Evolutionary conservation across 2,329 filamentous ascomycete species (phyloP).

Genomic region (Hypoxylon sp.): DNA sequence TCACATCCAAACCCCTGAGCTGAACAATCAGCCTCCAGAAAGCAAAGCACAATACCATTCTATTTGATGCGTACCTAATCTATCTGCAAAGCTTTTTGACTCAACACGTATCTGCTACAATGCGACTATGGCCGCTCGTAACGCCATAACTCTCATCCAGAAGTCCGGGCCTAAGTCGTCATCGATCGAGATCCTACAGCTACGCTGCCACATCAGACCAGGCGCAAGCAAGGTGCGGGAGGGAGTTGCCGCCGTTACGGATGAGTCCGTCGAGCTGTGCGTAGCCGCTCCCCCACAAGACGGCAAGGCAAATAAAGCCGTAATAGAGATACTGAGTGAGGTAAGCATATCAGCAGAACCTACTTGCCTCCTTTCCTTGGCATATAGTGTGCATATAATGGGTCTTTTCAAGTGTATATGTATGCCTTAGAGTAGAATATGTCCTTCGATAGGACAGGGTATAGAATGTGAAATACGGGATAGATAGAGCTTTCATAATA

Average conservation of each 20-base stretch:
- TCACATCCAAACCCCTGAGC: neutral
- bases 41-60: no score
- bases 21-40: neutral
- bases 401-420: neutral
- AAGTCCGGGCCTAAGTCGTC: conserved; percentile 55
- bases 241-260: conserved; percentile 70
- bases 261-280: conserved; percentile 73
- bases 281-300: conserved; percentile 76
- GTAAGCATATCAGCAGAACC: conserved; percentile 55
- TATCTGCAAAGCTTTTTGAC: neutral
- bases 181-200: conserved; percentile 62
- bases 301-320: conserved; percentile 78
- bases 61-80: neutral
- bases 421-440: neutral
- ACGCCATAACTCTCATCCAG: conserved; percentile 64
- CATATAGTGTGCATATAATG: neutral
- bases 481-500: conserved; percentile 12
- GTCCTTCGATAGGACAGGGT: neutral
- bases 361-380: neutral
- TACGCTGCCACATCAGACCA: conserved; percentile 78
- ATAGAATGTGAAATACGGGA: neutral
- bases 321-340: conserved; percentile 73
- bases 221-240: conserved; percentile 73
- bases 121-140: conserved; percentile 58
- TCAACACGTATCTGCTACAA: conserved; percentile 7